Evolutionary conservation across 106 monocot species (phyloP), one percentile per base, ranked within the genome.

Genomic region (Acorus calamus): DNA sequence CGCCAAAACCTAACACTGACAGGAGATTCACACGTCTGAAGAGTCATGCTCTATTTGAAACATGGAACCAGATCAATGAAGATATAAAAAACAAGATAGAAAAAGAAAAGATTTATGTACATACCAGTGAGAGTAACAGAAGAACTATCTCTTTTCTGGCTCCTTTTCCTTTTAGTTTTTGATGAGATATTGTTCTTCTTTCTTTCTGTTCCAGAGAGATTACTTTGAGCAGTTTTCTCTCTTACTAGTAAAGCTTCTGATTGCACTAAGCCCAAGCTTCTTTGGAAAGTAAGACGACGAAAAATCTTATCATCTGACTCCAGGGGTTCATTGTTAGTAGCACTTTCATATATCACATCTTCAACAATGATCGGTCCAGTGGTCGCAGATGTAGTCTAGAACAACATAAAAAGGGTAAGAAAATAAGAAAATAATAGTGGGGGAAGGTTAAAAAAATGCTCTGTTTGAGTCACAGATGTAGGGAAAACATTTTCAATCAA

Each of bases 341-440:
- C 47, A 63, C 71, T 78, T 67, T 90, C 94, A 76, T 91, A 87
- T 4, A 80, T 70, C 46, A 96, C 91, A 71, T 96, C 91, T 77
- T 96, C 96, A 52, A 96, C 78, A 45, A 91, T 79, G 55, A 96
- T 85, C 13, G 79, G 78, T 4, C 96, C 96, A 56, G 96, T 96
- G 47, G 73, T 63, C 49, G 79, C n/a, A 66, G 96, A 96, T 49
- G 73, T 77, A 55, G 67, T 85, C 96, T 96, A 71, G 14, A 63
- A 73, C n/a, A 62, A 59, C 47, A 62, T 55, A n/a, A 28, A 77
- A 47, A 8, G 28, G 28, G 0, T 28, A 28, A 77, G 6, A n/a
- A n/a, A n/a, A n/a, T n/a, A n/a, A n/a, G n/a, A 56, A 51, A 9
- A 7, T 64, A 42, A 51, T 10, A 3, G 11, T 12, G 41, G 14